Base-by-base conservation (phyloP, 768 basidiomycete species). In the Podaxis mareebaensis region DNA sequence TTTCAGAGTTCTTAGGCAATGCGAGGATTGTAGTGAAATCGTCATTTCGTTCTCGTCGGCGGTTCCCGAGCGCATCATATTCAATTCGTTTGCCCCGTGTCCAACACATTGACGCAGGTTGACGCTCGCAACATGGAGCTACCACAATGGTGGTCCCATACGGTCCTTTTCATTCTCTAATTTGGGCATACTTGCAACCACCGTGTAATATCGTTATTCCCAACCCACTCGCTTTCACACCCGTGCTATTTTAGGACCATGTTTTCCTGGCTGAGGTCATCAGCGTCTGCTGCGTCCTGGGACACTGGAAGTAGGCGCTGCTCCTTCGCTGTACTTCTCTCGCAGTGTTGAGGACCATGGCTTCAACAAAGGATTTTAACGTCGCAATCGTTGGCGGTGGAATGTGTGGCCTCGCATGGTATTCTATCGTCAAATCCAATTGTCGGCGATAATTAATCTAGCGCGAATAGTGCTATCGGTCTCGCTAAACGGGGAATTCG, bases 301-400 rank as follows among this genome's bases (percentile, higher is more conserved):
- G 33, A 33, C 7, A 33, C 30, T 53, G 30, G 52, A 33, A 53
- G 33, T 8, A 40, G 10, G 13, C 54, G 11, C 39, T n/a, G 20
- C 33, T 38, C 54, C 20, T n/a, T 20, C 12, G 3, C 39, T 24
- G 15, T 30, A 4, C 4, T 42, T 39, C 36, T 40, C 54, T 40
- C 26, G 26, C 10, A 11, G 7, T 39, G 8, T 60, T 20, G 22
- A 22, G 24, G 15, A 61, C 63, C 39, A 61, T 66, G 42, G 28
- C 53, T 20, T 48, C 65, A 64, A 56, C 58, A 26, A 81, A 81
- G 64, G 77, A 79, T 67, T 80, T 85, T 64, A 73, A 74, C 30
- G 75, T 86, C 30, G 84, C 83, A 0, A 79, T 87, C 36, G 75
- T 86, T 2, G 85, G 85, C 24, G 84, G 84, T 22, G 85, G 86